Percentiles rank a stretch among this genome's conserved stretches.
Evolutionary conservation across 2,329 filamentous ascomycete genomes (phyloP).

Genomic region (Drechslerella dactyloides): DNA sequence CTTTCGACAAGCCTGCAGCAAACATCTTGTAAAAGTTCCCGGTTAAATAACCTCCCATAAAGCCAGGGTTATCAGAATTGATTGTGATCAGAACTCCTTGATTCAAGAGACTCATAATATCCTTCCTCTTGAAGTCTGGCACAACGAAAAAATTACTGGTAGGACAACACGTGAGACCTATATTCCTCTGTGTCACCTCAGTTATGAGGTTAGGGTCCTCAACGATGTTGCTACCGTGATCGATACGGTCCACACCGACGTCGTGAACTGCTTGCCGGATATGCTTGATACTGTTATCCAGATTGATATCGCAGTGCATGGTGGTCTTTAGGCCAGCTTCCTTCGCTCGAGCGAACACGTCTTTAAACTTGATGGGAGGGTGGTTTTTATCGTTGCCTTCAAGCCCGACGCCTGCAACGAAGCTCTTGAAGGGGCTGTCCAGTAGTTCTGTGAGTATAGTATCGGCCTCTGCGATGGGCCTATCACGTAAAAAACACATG

Average conservation of each 20-base stretch:
- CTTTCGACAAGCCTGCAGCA: not conserved
- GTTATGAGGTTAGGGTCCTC: slow-evolving; percentile 67
- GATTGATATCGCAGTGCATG: slow-evolving; percentile 74
- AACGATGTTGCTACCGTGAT: slow-evolving; percentile 73
- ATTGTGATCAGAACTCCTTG: slow-evolving; percentile 71
- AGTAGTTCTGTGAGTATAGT: slow-evolving; percentile 63
- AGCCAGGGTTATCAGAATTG: slow-evolving; percentile 76
- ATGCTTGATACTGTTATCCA: slow-evolving; percentile 61
- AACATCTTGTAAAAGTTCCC: slow-evolving; percentile 63
- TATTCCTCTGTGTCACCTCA: slow-evolving; percentile 65
- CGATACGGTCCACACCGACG: slow-evolving; percentile 71
- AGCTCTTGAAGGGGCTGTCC: slow-evolving; percentile 59
- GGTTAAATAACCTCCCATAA: slow-evolving; percentile 76
- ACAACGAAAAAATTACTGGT: slow-evolving; percentile 70
- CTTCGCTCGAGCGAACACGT: slow-evolving; percentile 66
- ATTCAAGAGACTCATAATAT: slow-evolving; percentile 69
- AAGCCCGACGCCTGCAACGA: slow-evolving; percentile 69
- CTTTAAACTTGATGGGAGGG: slow-evolving; percentile 66
- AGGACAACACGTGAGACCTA: slow-evolving; percentile 74
- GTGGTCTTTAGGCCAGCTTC: slow-evolving; percentile 68
- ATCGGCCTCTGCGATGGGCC: slow-evolving; percentile 67
- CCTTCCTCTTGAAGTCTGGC: slow-evolving; percentile 64
- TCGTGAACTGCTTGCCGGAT: slow-evolving; percentile 69
- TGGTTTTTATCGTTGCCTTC: slow-evolving; percentile 68
- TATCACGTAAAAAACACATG: slow-evolving; percentile 74